These are phyloP conservation scores for Microdochium nivale DNA, from an alignment of 2,329 filamentous ascomycete genomes.

Conservation along the genomic window DNA sequence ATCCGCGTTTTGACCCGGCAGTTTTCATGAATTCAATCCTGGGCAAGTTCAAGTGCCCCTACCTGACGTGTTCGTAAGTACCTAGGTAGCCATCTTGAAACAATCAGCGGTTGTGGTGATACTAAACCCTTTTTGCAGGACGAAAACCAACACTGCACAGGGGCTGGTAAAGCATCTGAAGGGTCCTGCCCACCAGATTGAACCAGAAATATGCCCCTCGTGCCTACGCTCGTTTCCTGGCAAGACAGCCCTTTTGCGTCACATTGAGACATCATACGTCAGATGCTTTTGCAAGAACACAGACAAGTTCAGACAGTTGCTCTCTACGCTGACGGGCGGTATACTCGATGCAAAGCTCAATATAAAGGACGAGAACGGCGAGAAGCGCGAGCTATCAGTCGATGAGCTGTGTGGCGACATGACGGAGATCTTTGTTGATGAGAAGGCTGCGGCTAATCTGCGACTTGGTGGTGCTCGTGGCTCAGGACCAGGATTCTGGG, in stretches of 20 bases:
- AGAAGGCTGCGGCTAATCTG: slow-evolving; percentile 1
- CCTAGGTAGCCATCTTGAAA: background rate
- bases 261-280: slow-evolving; percentile 34
- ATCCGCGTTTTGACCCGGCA: slow-evolving; percentile 35
- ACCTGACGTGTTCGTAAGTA: slow-evolving; percentile 36
- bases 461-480: background rate
- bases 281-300: slow-evolving; percentile 1
- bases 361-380: slow-evolving; percentile 18
- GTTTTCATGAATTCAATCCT: slow-evolving; percentile 35
- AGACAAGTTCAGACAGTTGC: background rate
- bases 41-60: slow-evolving; percentile 44
- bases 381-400: slow-evolving; percentile 19
- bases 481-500: background rate
- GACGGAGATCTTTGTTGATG: background rate
- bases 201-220: slow-evolving; percentile 30
- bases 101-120: background rate
- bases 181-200: slow-evolving; percentile 29
- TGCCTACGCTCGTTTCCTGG: slow-evolving; percentile 33
- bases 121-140: slow-evolving; percentile 20
- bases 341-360: slow-evolving; percentile 29
- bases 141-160: slow-evolving; percentile 24
- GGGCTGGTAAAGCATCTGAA: slow-evolving; percentile 33
- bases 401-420: background rate
- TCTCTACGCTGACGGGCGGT: background rate
- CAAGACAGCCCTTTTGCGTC: slow-evolving; percentile 33